A percentile compares a stretch with the other conserved stretches of the same genome.
These are phyloP conservation scores for Brasilioporus rufonigricans DNA, from an alignment of 768 basidiomycete species.

Conservation along the genomic window DNA sequence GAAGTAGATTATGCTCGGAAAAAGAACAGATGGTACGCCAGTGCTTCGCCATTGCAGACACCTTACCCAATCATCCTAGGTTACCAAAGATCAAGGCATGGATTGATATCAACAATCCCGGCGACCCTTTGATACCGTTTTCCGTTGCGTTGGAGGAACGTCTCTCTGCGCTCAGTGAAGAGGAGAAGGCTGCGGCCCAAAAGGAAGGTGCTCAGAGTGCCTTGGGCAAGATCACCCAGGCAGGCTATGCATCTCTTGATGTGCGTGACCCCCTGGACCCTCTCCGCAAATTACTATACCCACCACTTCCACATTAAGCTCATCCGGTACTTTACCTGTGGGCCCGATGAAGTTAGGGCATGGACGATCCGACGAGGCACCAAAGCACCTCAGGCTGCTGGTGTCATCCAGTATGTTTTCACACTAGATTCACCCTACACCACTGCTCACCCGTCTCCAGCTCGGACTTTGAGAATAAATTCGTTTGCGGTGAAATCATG, in stretches of 20 bases:
- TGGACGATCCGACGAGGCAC: slow-evolving; percentile 96
- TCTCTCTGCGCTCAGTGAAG: slow-evolving; percentile 54
- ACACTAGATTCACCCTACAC: background rate
- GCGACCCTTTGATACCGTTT: slow-evolving; percentile 95
- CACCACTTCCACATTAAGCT: slow-evolving; percentile 46
- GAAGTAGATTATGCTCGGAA: slow-evolving; percentile 94
- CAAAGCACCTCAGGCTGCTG: slow-evolving; percentile 96
- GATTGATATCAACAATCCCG: slow-evolving; percentile 96
- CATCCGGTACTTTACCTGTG: slow-evolving; percentile 96
- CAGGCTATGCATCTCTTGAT: slow-evolving; percentile 85
- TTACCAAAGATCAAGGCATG: slow-evolving; percentile 95
- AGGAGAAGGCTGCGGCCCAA: slow-evolving; percentile 78
- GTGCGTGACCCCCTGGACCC: slow-evolving; percentile 40
- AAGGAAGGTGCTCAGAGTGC: slow-evolving; percentile 73
- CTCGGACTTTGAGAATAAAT: slow-evolving; percentile 97
- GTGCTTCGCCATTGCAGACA: background rate
- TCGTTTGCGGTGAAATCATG: slow-evolving; percentile 98
- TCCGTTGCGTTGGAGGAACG: slow-evolving; percentile 95
- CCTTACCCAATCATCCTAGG: slow-evolving; percentile 40
- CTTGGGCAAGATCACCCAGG: slow-evolving; percentile 91
- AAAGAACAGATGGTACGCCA: slow-evolving; percentile 92
- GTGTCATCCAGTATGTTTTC: slow-evolving; percentile 86
- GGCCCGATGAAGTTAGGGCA: slow-evolving; percentile 94
- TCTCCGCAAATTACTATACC: background rate
- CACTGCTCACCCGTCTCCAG: slow-evolving; percentile 34